These are phyloP conservation scores for Sphaerobolus stellatus DNA, from an alignment of 1,284 basidiomycete species.

Conservation along the genomic window DNA sequence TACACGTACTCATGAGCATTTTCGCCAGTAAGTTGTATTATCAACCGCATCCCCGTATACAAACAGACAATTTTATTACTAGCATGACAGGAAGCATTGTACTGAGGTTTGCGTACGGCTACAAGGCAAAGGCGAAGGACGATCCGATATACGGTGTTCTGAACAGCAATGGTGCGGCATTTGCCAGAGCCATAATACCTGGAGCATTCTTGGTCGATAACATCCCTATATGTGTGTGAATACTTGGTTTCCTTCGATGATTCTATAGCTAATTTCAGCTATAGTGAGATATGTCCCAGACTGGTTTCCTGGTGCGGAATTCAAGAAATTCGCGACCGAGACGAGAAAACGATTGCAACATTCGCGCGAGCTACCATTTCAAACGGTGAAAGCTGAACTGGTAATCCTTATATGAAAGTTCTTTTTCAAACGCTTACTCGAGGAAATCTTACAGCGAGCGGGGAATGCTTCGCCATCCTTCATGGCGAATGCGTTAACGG, in stretches of 20 bases:
- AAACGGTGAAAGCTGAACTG: not conserved
- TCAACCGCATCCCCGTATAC: not conserved
- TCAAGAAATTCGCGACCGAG: slow-evolving; percentile 27
- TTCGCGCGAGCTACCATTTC: not conserved
- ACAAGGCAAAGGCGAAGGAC: not conserved
- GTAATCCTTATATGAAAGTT: not conserved
- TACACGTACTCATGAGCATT: not conserved
- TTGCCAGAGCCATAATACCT: not conserved
- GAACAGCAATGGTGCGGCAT: not conserved
- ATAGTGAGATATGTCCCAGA: slow-evolving; percentile 35
- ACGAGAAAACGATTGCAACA: not conserved
- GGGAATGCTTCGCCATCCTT: slow-evolving; percentile 8
- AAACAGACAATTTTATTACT: not conserved
- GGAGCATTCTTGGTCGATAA: slow-evolving; percentile 10
- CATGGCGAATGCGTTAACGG: slow-evolving; percentile 1
- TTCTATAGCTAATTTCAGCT: slow-evolving; percentile 2
- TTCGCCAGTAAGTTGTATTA: not conserved
- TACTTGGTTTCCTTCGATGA: not conserved
- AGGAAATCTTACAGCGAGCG: not conserved
- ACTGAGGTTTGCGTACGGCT: not conserved
- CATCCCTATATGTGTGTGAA: slow-evolving; percentile 7
- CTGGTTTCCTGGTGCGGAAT: slow-evolving; percentile 38
- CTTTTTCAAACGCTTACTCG: not conserved
- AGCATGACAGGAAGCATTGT: not conserved
- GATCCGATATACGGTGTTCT: slow-evolving; percentile 21